Conservation (phyloP, 176 grass and related monocot species). For the Chrysopogon serrulatus region DNA sequence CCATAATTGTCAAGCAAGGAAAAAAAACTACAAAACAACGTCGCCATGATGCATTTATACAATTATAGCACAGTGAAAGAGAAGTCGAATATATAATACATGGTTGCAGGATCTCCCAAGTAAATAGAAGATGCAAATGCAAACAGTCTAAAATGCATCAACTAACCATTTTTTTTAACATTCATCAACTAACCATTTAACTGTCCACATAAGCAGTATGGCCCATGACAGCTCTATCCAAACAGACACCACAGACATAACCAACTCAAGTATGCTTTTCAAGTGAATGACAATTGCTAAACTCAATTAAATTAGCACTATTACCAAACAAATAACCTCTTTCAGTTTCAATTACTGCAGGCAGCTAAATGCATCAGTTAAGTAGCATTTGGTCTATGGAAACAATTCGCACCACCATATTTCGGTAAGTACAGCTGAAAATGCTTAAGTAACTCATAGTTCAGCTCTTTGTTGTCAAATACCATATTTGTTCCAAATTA, state of each 20-base stretch:
- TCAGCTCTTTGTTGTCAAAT: neutral
- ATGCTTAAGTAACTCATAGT: neutral
- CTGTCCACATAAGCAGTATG: neutral
- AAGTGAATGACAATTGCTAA: constrained; percentile 3
- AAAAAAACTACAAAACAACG: neutral
- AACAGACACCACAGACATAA: neutral
- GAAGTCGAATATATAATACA: neutral
- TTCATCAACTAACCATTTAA: constrained; percentile 1
- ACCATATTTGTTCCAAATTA: neutral
- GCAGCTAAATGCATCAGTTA: neutral
- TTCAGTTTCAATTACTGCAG: neutral
- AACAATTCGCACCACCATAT: constrained; percentile 4
- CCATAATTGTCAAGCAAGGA: neutral
- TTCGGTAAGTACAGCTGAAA: neutral
- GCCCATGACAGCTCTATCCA: neutral
- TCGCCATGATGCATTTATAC: neutral
- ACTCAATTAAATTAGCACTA: neutral
- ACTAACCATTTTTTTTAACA: constrained; percentile 7
- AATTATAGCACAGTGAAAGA: neutral
- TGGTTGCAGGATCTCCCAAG: neutral
- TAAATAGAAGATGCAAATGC: neutral
- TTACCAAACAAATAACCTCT: constrained; percentile 16
- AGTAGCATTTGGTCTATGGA: neutral
- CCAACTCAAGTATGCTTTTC: neutral
- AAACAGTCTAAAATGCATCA: neutral